Base-by-base conservation (phyloP, 225 moss, liverwort and hornwort species). In the Rhytidiadelphus loreus region DNA sequence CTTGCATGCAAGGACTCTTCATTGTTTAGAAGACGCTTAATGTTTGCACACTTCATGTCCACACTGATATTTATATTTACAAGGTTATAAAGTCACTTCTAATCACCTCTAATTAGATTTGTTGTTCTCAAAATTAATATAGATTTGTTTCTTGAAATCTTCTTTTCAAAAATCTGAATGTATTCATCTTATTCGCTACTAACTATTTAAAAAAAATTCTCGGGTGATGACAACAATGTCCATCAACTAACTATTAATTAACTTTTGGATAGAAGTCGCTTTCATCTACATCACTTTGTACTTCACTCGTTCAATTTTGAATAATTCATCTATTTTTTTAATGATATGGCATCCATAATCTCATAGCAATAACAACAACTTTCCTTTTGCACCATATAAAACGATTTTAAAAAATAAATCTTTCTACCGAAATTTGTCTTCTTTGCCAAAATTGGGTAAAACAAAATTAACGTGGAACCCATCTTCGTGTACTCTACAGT, bases 371-470 rank as follows among this genome's bases (percentile, higher is more conserved):
- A 39, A 39, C 4, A 69, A 24, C 23, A 68, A n/a, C 3, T 69
- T 39, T 69, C 39, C 1, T n/a, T 64, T 18, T 17, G 10, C 5
- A 35, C 10, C 13, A n/a, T n/a, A 12, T n/a, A 13, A 68, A 44
- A 16, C 2, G 1, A 30, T 73, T 43, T 10, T 3, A 29, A 29
- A 46, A 72, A 72, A 44, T 39, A 24, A 73, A 18, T 11, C 29
- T 2, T 73, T 11, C 4, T 18, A 17, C 0, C 4, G 0, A 3
- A 73, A 46, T 29, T 73, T 11, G 43, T 26, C 8, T 39, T 39
- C 3, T 24, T 39, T 69, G 44, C 11, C 18, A 29, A 46, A 73
- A 29, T 28, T 44, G 30, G 0, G 0, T 6, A 28, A 16, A 44
- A 6, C 11, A 72, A n/a, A n/a, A n/a, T n/a, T n/a, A 73, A 29